Evolutionary conservation across 129 eudicot genomes (phyloP).

Genomic region (Lactuca saligna): DNA sequence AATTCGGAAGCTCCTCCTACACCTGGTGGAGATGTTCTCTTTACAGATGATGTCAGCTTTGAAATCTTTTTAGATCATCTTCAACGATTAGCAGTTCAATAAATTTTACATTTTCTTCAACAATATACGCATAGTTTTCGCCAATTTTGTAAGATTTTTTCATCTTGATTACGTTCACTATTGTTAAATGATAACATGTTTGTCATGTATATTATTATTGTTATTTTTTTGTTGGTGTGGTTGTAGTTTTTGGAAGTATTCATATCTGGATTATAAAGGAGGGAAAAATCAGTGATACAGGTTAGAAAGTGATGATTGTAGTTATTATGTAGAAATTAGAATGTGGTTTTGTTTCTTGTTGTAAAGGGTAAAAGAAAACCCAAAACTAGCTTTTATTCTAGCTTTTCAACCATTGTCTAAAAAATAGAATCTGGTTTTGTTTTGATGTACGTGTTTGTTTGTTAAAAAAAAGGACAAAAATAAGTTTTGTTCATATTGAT

Average conservation of each 20-base stretch:
- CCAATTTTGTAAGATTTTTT: slow-evolving; percentile 54
- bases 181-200: too few species aligned
- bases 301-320: neutral
- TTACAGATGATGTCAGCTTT: slow-evolving; percentile 97
- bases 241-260: neutral
- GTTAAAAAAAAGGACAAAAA: too few species aligned
- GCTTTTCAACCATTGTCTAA: too few species aligned
- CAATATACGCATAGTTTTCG: slow-evolving; percentile 29
- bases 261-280: neutral
- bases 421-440: too few species aligned
- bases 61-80: slow-evolving; percentile 94
- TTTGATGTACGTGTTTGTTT: too few species aligned
- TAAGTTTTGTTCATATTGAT: too few species aligned
- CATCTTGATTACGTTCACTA: too few species aligned
- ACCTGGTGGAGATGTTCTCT: slow-evolving; percentile 84
- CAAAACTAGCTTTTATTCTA: neutral
- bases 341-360: neutral
- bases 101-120: slow-evolving; percentile 31
- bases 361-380: neutral
- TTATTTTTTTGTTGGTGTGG: neutral
- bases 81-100: slow-evolving; percentile 93
- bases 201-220: neutral
- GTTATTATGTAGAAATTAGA: neutral
- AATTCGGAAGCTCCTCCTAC: slow-evolving; percentile 72
- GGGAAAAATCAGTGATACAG: neutral